Percentiles rank a stretch among this genome's conserved stretches.
Evolutionary conservation across 2,329 filamentous ascomycete genomes (phyloP).

Genomic region (Penicillium sp.): DNA sequence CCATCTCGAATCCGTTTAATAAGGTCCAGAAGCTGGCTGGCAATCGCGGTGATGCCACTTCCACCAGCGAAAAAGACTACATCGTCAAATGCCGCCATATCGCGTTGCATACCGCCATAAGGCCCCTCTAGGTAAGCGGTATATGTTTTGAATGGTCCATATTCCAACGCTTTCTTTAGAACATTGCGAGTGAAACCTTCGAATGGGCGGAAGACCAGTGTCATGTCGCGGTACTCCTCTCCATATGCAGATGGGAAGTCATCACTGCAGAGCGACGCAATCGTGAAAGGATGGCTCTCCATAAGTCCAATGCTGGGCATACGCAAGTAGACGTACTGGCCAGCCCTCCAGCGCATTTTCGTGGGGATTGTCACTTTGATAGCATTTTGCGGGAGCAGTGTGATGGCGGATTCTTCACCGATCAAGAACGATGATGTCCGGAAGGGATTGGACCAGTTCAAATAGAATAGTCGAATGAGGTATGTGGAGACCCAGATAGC

Average conservation of each 20-base stretch:
- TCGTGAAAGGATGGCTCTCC: conserved; percentile 94
- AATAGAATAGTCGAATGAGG: conserved; percentile 71
- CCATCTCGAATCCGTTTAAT: conserved; percentile 95
- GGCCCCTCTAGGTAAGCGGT: conserved; percentile 90
- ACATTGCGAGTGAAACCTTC: conserved; percentile 86
- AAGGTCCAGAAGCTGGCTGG: conserved; percentile 87
- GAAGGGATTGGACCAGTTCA: conserved; percentile 86
- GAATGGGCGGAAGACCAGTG: conserved; percentile 88
- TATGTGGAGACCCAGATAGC: conserved; percentile 79
- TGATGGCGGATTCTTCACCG: conserved; percentile 87
- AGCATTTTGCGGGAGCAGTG: conserved; percentile 87
- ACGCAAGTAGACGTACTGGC: conserved; percentile 90
- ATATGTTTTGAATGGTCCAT: conserved; percentile 89
- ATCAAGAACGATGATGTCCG: conserved; percentile 73
- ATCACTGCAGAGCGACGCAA: conserved; percentile 86
- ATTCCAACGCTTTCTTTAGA: conserved; percentile 76
- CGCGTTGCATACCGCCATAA: conserved; percentile 89
- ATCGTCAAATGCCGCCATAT: conserved; percentile 88
- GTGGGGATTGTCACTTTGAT: conserved; percentile 95
- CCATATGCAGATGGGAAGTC: conserved; percentile 93
- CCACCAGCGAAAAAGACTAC: conserved; percentile 91
- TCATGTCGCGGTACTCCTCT: conserved; percentile 82
- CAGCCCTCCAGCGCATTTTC: conserved; percentile 87
- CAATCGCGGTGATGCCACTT: conserved; percentile 89
- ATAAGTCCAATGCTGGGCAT: conserved; percentile 91